A percentile compares a stretch with the other conserved stretches of the same genome.
phyloP scores from a whole-genome alignment of 2,329 filamentous ascomycete genomes.

The Ascosphaera aggregata region DNA sequence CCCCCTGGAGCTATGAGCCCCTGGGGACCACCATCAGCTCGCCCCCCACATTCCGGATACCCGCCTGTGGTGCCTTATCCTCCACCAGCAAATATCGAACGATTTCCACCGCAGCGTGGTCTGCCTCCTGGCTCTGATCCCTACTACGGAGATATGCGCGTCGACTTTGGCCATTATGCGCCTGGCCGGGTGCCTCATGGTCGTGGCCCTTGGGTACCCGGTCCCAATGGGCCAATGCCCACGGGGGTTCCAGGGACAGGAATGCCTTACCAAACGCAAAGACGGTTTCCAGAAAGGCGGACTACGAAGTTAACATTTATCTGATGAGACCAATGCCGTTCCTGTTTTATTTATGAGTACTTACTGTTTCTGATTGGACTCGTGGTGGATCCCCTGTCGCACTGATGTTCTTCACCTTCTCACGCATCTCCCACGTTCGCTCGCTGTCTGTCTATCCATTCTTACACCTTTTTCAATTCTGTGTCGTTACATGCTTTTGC shows the following conservation, averaged over 20 bases:
- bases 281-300: neutral
- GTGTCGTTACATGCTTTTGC: neutral
- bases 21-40: neutral
- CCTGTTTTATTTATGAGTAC: neutral
- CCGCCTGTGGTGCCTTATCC: neutral
- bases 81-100: neutral
- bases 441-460: neutral
- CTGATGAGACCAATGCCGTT: neutral
- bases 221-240: neutral
- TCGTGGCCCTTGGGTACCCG: neutral
- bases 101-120: neutral
- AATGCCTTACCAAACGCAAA: neutral
- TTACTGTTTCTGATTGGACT: neutral
- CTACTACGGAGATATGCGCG: neutral
- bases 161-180: neutral
- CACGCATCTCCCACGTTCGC: too few species aligned
- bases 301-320: neutral
- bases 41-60: neutral
- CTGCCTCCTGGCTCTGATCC: neutral
- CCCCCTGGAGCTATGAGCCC: neutral
- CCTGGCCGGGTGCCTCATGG: neutral
- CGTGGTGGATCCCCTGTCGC: too few species aligned
- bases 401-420: neutral
- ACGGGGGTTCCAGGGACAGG: neutral
- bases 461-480: neutral